phyloP scores from a whole-genome alignment of 1,284 basidiomycete genomes.

The Pseudozyma tsukubaensis region DNA sequence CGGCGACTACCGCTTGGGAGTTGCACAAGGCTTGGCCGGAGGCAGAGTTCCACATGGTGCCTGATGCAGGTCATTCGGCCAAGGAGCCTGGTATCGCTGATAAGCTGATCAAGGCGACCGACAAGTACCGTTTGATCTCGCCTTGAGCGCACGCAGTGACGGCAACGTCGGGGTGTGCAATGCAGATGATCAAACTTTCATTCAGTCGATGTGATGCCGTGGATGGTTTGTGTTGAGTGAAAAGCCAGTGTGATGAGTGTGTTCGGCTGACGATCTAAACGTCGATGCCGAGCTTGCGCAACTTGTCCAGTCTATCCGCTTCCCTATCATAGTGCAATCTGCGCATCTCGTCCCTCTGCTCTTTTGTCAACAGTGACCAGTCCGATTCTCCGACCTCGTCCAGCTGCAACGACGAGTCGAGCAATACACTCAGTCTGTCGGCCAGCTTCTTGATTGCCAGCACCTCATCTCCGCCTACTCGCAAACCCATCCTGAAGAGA shows the following conservation, averaged over 20 bases:
- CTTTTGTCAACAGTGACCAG: slow-evolving; percentile 20
- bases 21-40: slow-evolving; percentile 61
- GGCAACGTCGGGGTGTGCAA: background rate
- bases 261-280: slow-evolving; percentile 11
- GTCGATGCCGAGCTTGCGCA: slow-evolving; percentile 56
- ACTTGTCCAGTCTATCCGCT: slow-evolving; percentile 44
- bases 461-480: slow-evolving; percentile 61
- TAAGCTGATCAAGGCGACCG: slow-evolving; percentile 77
- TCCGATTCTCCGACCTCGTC: slow-evolving; percentile 48
- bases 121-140: slow-evolving; percentile 57
- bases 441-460: slow-evolving; percentile 58
- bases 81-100: slow-evolving; percentile 81
- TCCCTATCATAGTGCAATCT: slow-evolving; percentile 42
- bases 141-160: background rate
- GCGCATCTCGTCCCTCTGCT: slow-evolving; percentile 46
- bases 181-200: background rate
- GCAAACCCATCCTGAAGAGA: slow-evolving; percentile 64
- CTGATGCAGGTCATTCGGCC: slow-evolving; percentile 91
- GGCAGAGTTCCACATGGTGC: slow-evolving; percentile 73
- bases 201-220: background rate
- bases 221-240: background rate
- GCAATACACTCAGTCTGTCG: slow-evolving; percentile 52
- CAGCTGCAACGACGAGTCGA: slow-evolving; percentile 41
- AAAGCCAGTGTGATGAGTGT: slow-evolving; percentile 1
- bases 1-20: slow-evolving; percentile 69